These are phyloP conservation scores for Pseudogymnoascus sp. DNA, from an alignment of 2,329 filamentous ascomycete species.

Conservation along the genomic window DNA sequence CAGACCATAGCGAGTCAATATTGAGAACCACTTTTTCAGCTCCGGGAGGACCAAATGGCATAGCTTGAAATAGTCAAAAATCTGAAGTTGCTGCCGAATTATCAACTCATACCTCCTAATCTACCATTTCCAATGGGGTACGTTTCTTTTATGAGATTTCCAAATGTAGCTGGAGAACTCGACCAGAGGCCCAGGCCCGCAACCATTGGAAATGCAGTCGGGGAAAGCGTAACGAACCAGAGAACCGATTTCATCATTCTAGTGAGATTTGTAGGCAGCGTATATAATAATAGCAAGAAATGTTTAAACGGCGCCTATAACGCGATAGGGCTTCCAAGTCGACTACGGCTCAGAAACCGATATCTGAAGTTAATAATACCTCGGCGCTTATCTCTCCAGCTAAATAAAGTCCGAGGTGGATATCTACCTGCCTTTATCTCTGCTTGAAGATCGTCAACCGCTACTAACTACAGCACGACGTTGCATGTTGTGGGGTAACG, in stretches of 20 bases:
- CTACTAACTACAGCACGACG: neutral
- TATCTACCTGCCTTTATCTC: neutral
- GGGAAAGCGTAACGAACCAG: neutral
- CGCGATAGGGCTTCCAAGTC: neutral
- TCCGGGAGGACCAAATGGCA: conserved; percentile 38
- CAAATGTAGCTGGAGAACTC: conserved; percentile 12
- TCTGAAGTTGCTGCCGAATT: neutral
- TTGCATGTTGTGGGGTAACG: neutral
- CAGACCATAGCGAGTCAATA: conserved; percentile 43
- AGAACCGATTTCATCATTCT: neutral
- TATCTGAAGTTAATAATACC: neutral
- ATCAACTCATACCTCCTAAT: conserved; percentile 32
- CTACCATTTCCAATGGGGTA: conserved; percentile 45
- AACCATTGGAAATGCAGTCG: neutral
- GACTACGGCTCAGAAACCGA: neutral
- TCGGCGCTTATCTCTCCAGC: neutral
- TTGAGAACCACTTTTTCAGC: conserved; percentile 40
- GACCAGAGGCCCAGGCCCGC: conserved; percentile 8
- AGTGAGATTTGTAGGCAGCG: neutral
- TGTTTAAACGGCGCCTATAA: neutral
- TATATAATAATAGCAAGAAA: neutral
- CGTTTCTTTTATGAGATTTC: conserved; percentile 29
- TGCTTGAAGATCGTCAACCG: neutral
- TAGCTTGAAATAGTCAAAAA: conserved; percentile 23
- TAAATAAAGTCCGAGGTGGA: neutral